Evolutionary conservation across 257 asterid species (phyloP), one percentile per base, ranked within the genome.

Genomic region (Salvia miltiorrhiza): DNA sequence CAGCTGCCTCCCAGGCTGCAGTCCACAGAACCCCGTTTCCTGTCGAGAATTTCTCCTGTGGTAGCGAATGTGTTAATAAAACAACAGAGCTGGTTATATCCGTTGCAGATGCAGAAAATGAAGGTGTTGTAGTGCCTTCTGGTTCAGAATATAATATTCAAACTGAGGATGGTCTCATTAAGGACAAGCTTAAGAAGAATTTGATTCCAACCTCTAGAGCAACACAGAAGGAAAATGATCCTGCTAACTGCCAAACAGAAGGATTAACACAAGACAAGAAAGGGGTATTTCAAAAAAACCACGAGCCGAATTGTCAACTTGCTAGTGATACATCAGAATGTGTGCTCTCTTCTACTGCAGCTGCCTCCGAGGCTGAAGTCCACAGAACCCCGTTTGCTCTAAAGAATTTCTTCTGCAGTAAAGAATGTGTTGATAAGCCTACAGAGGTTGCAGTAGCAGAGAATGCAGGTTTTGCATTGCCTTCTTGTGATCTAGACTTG

Each of bases 331-430:
- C 62, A 62, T 67, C 76, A 63, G 76, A 59, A 40, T 9, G 56
- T 67, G 64, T 66, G 0, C 26, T 39, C 30, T 40, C 49, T 24
- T 64, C 23, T 39, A 58, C 78, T 9, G 43, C 61, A 55, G 56
- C 66, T 63, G 65, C 74, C 62, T 77, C 66, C 14, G 37, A 61
- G 26, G 56, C 66, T 60, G 66, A 72, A 65, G 77, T 63, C 21
- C 35, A 61, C 77, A 74, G 87, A 68, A 71, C 58, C 44, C 88
- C 90, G 7, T 77, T 82, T 55, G 83, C 88, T 74, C 69, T 48
- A 43, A 82, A 76, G 80, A 77, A 76, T 67, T 52, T 48, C 17
- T 26, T 40, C 11, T 41, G 63, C 64, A 47, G 74, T 13, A 61
- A 39, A 5, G 81, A 74, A 44, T 49, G 74, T 40, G 50, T 20